These are phyloP conservation scores for Ustilago esculenta DNA, from an alignment of 1,284 basidiomycete genomes.

Conservation along the genomic window DNA sequence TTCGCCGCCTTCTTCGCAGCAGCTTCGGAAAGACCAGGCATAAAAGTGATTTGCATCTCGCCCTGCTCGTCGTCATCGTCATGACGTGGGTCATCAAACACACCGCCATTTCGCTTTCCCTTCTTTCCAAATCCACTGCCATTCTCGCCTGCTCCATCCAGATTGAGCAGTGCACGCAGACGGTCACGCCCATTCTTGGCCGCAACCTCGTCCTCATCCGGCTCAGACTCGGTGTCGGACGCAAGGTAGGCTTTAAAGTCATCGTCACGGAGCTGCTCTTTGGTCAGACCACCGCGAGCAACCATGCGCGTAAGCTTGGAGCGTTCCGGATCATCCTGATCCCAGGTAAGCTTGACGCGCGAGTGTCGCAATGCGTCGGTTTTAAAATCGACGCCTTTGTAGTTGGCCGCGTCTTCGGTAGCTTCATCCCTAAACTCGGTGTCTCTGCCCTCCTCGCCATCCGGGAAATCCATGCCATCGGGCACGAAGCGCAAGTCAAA, in stretches of 20 bases:
- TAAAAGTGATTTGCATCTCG: slow-evolving; percentile 64
- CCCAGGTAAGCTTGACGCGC: slow-evolving; percentile 97
- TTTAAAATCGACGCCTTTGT: slow-evolving; percentile 87
- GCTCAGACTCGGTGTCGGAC: slow-evolving; percentile 55
- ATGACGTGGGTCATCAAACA: slow-evolving; percentile 49
- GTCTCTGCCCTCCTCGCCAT: slow-evolving; percentile 79
- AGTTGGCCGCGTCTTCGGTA: slow-evolving; percentile 73
- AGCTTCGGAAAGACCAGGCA: slow-evolving; percentile 61
- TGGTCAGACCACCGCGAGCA: slow-evolving; percentile 36
- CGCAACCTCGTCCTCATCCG: slow-evolving; percentile 40
- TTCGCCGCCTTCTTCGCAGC: slow-evolving; percentile 43
- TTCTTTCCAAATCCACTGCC: slow-evolving; percentile 37
- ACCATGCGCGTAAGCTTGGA: slow-evolving; percentile 72
- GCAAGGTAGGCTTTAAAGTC: slow-evolving; percentile 65
- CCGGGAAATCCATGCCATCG: slow-evolving; percentile 83
- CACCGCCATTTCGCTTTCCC: slow-evolving; percentile 32
- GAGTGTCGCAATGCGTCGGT: slow-evolving; percentile 97
- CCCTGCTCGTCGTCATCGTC: slow-evolving; percentile 51
- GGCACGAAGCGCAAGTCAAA: slow-evolving; percentile 78
- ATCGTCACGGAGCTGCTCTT: slow-evolving; percentile 60
- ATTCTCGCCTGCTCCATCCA: slow-evolving; percentile 26
- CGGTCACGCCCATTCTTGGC: slow-evolving; percentile 35
- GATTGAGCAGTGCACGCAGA: slow-evolving; percentile 58
- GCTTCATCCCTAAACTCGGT: slow-evolving; percentile 76
- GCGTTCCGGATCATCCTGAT: slow-evolving; percentile 94